Evolutionary conservation across 169 alveolate species (phyloP).

Genomic region (Eimeria sp.): DNA sequence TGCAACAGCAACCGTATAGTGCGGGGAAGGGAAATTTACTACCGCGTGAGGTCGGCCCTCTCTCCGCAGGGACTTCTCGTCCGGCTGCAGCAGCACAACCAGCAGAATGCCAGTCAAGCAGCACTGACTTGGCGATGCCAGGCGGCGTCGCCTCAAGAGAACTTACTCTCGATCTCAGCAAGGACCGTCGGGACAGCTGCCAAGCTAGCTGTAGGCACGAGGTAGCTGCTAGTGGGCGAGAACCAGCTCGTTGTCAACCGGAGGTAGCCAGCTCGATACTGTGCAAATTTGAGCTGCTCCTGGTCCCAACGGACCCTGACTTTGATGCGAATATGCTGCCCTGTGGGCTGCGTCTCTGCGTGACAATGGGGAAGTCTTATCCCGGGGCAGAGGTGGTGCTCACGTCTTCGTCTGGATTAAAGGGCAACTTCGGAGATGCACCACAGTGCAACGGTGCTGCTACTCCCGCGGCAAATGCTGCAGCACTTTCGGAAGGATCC

Average conservation of each 20-base stretch:
- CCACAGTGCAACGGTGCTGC: background rate
- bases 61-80: background rate
- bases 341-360: constrained; percentile 21
- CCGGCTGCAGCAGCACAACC: background rate
- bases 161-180: background rate
- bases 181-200: background rate
- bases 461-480: background rate
- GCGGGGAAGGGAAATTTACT: background rate
- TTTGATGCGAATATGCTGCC: constrained; percentile 30
- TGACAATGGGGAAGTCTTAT: constrained; percentile 27
- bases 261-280: background rate
- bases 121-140: background rate
- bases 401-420: background rate
- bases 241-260: background rate
- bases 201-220: background rate
- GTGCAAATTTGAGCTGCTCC: constrained; percentile 29
- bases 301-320: constrained; percentile 50
- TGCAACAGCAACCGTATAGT: constrained; percentile 2
- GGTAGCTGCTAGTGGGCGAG: background rate
- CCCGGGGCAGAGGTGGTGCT: constrained; percentile 36
- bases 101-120: background rate
- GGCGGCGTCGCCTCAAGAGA: background rate
- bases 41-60: background rate
- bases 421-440: background rate
- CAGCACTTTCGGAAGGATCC: background rate